Base-by-base conservation (phyloP, 2,329 filamentous ascomycete genomes). In the Chrysoporthe deuterocubensis region DNA sequence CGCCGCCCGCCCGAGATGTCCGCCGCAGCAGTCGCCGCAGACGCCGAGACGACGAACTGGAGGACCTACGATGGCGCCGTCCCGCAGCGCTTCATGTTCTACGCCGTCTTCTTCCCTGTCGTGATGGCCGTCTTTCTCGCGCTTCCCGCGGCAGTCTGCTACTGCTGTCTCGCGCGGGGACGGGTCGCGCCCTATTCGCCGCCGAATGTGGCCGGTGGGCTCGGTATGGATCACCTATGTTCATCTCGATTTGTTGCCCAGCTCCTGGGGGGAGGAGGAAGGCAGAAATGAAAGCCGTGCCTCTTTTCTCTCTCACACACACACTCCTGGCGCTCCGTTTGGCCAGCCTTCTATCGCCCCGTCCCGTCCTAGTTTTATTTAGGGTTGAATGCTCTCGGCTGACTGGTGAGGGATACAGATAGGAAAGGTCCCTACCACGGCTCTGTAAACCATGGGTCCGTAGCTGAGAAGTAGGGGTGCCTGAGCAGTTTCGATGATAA, bases 41-140 rank as follows among this genome's bases (percentile, higher is more conserved):
- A 62, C 8, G 63, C 68, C 26, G 66, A 58, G 14, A 68, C 68
- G 37, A 69, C 68, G 34, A 62, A 68, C 62, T 69, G 68, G 68
- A 40, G n/a, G 13, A 68, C 57, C 7, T 69, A 60, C 9, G 62
- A 65, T 13, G 68, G 65, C 62, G 18, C 32, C 21, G 58, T 68
- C 50, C 65, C 66, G n/a, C 40, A 44, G 3, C 26, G 62, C 1
- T 63, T 67, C 32, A 52, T 52, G 18, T 61, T 65, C 59, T 64
- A 60, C 48, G 65, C 40, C 40, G 43, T 67, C 18, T 56, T 68
- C 52, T 65, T 69, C 40, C 68, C 68, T 3, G 58, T 69, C 13
- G 7, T 54, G 16, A 60, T 71, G 64, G 26, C 32, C 21, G 13
- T 61, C 13, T 11, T 66, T 42, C 60, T 73, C 60, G 9, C 26